phyloP scores from a whole-genome alignment of 1,284 basidiomycete species.

The Coniferiporia sulphurascens region DNA sequence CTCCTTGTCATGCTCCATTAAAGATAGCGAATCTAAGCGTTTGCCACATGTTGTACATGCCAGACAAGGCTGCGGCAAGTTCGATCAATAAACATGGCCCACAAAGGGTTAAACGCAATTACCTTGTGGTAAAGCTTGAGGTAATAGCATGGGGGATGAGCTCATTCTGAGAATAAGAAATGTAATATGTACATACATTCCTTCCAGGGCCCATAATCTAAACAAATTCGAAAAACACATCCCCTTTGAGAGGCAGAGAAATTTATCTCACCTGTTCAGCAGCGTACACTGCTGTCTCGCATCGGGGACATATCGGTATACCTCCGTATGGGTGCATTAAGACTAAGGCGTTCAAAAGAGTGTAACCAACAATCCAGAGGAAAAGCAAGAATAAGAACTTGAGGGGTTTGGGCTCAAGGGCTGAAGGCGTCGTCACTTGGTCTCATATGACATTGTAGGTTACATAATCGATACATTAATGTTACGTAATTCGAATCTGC shows the following conservation, averaged over 20 bases:
- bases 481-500: no score
- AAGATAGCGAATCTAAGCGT: constrained; percentile 64
- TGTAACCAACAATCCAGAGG: not conserved
- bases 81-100: constrained; percentile 12
- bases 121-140: constrained; percentile 74
- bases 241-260: constrained; percentile 6
- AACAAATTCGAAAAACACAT: constrained; percentile 8
- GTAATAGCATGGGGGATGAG: not conserved
- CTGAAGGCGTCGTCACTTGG: not conserved
- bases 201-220: constrained; percentile 77
- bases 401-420: not conserved
- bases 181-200: constrained; percentile 46
- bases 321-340: constrained; percentile 24
- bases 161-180: constrained; percentile 1
- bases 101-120: constrained; percentile 11
- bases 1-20: constrained; percentile 74
- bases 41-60: constrained; percentile 67
- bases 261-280: constrained; percentile 63
- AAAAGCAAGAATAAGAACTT: not conserved
- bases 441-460: not conserved
- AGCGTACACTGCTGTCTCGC: constrained; percentile 67
- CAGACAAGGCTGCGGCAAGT: constrained; percentile 54
- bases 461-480: not conserved
- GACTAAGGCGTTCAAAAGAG: not conserved
- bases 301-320: constrained; percentile 32